Evolutionary conservation across 116 monocot species (phyloP), one percentile per base, ranked within the genome.

Genomic region (Iris pallida): DNA sequence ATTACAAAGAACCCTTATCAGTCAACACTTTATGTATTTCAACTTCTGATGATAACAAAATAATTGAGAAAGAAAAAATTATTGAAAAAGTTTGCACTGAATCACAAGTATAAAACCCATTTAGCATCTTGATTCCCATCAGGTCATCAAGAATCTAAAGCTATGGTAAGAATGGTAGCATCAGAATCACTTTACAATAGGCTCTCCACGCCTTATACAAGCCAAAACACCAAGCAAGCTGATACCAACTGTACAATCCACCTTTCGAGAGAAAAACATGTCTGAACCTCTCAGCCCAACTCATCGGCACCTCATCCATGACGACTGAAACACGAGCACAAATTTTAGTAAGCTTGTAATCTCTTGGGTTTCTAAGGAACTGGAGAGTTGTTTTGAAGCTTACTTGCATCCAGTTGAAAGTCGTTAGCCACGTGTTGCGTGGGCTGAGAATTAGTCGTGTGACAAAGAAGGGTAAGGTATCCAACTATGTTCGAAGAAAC

Each of bases 401-500:
- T 46, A 47, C 47, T 63, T 63, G 45, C 6, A 18, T 47, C 47
- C 45, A 18, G 63, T 47, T 7, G 4, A 47, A 19, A 63, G 47
- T 19, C 18, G 16, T 46, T 63, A 46, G 63, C 18, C 18, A 17
- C 18, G 63, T 30, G 30, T 30, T 30, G 30, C 30, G 30, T 19
- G 47, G 63, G 15, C 47, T 47, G 63, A 47, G 47, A 63, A 46
- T 47, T n/a, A 47, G 8, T 17, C 47, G 8, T 47, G 63, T 47
- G 61, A 18, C 8, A 11, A 59, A 59, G 15, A 15, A 61, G 14
- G 13, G 0, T 44, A 18, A 44, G 14, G 17, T 19, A 63, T 63
- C 63, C 8, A 16, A 18, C 0, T 47, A 53, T 43, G 42, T 54
- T 66, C 68, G 63, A 58, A 83, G 73, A 65, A 72, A 55, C 45